These are phyloP conservation scores for Rubroshorea leprosula DNA, from an alignment of 345 rosid species.

Conservation along the genomic window DNA sequence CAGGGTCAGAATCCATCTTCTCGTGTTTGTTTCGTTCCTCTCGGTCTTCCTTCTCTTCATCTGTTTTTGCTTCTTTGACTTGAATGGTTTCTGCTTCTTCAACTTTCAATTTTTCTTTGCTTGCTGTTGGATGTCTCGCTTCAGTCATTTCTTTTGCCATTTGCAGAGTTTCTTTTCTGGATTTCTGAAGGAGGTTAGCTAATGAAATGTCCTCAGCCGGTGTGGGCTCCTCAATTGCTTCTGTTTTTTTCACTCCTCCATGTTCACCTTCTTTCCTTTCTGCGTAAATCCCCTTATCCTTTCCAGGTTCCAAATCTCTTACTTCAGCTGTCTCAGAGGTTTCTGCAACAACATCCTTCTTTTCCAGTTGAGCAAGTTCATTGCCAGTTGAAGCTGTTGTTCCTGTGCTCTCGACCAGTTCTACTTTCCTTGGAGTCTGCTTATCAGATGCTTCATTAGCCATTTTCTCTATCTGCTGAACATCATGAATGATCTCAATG, in stretches of 20 bases:
- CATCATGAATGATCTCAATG: conserved; percentile 15
- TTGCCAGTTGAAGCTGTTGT: conserved; percentile 15
- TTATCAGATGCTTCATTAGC: conserved; percentile 17
- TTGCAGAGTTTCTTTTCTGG: conserved; percentile 25
- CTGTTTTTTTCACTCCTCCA: conserved; percentile 14
- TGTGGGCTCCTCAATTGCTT: conserved; percentile 17
- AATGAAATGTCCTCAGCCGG: conserved; percentile 31
- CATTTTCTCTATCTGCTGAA: conserved; percentile 21
- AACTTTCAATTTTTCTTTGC: conserved; percentile 16
- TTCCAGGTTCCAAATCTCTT: conserved; percentile 6
- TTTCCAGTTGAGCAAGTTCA: conserved; percentile 16
- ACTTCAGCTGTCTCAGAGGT: neutral
- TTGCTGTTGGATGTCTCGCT: conserved; percentile 21
- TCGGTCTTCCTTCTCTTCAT: conserved; percentile 33
- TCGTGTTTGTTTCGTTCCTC: conserved; percentile 40
- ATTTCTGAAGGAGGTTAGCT: conserved; percentile 38
- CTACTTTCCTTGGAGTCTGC: conserved; percentile 27
- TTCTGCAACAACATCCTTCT: conserved; percentile 5
- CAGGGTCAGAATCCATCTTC: conserved; percentile 47
- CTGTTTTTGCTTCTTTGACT: conserved; percentile 34
- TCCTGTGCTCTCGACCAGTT: conserved; percentile 9
- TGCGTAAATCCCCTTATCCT: neutral
- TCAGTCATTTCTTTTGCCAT: conserved; percentile 16
- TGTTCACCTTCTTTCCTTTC: neutral
- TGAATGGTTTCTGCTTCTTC: conserved; percentile 22